A percentile compares a stretch with the other conserved stretches of the same genome.
These are phyloP conservation scores for Westerdykella aurantiaca DNA, from an alignment of 2,329 filamentous ascomycete species.

Conservation along the genomic window DNA sequence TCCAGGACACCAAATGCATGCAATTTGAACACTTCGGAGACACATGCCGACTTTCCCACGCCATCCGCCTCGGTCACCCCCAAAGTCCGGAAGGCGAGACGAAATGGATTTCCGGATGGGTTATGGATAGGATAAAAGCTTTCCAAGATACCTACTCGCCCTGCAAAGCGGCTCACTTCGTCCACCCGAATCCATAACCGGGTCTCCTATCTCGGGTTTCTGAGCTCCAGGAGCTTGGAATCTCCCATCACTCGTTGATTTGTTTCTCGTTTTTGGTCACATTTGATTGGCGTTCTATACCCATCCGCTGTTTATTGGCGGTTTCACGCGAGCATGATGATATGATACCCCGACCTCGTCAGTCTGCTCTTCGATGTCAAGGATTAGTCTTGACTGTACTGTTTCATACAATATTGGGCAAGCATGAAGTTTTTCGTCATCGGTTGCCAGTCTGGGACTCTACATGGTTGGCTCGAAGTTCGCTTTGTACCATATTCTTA, in stretches of 20 bases:
- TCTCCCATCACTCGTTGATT: slow-evolving; percentile 10
- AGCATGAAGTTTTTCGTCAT: too few relatives aligned
- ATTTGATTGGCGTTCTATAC: slow-evolving; percentile 32
- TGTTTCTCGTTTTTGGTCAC: slow-evolving; percentile 19
- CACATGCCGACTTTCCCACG: slow-evolving; percentile 24
- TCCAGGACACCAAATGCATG: slow-evolving; percentile 24
- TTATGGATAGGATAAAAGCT: slow-evolving; percentile 22
- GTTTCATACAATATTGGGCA: too few relatives aligned
- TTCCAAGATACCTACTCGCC: slow-evolving; percentile 26
- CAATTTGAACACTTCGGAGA: slow-evolving; percentile 28
- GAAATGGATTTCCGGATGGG: slow-evolving; percentile 29
- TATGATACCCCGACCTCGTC: too few relatives aligned
- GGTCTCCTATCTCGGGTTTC: background rate
- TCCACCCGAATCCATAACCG: slow-evolving; percentile 31
- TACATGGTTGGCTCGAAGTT: too few relatives aligned
- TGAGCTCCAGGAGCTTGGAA: slow-evolving; percentile 4
- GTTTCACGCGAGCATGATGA: too few relatives aligned
- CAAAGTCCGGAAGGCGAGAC: slow-evolving; percentile 16
- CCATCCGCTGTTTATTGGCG: slow-evolving; percentile 5
- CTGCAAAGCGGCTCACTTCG: slow-evolving; percentile 28
- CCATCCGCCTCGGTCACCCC: slow-evolving; percentile 25
- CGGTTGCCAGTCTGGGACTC: too few relatives aligned
- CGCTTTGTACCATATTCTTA: too few relatives aligned
- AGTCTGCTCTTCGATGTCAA: too few relatives aligned
- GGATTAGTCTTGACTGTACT: too few relatives aligned